Evolutionary conservation across 257 asterid genomes (phyloP).

Genomic region (Linderniella brevidens): DNA sequence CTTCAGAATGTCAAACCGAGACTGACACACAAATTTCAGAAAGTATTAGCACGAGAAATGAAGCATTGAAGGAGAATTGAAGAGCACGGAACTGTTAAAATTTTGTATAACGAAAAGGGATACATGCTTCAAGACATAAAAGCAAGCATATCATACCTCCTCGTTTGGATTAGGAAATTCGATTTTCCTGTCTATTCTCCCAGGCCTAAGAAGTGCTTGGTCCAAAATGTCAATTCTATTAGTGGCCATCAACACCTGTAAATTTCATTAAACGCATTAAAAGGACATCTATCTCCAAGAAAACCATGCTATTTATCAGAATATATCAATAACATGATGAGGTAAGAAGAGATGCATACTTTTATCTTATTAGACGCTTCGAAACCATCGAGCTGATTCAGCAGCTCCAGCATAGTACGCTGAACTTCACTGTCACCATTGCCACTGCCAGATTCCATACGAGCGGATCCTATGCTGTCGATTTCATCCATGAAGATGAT

Average conservation of each 20-base stretch:
- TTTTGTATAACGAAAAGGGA: background rate
- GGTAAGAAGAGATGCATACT: constrained; percentile 11
- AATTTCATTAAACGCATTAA: constrained; percentile 1
- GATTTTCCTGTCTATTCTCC: constrained; percentile 83
- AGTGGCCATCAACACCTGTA: constrained; percentile 88
- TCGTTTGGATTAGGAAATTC: constrained; percentile 92
- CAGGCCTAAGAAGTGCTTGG: constrained; percentile 88
- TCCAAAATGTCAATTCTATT: constrained; percentile 83
- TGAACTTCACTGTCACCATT: constrained; percentile 92
- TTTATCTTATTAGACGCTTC: constrained; percentile 91
- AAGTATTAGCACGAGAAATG: background rate
- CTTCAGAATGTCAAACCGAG: constrained; percentile 75
- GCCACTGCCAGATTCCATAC: constrained; percentile 92
- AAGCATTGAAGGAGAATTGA: no score
- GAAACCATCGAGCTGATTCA: constrained; percentile 91
- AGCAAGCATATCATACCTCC: constrained; percentile 27
- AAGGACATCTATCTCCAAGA: background rate
- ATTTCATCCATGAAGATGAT: constrained; percentile 92
- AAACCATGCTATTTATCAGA: background rate
- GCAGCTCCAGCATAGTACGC: constrained; percentile 86
- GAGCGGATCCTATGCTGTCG: constrained; percentile 84
- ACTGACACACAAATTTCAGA: constrained; percentile 20
- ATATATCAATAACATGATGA: background rate
- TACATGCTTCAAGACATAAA: background rate
- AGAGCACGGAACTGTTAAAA: background rate